Evolutionary conservation across 768 basidiomycete genomes (phyloP).

Genomic region (Russula virescens): DNA sequence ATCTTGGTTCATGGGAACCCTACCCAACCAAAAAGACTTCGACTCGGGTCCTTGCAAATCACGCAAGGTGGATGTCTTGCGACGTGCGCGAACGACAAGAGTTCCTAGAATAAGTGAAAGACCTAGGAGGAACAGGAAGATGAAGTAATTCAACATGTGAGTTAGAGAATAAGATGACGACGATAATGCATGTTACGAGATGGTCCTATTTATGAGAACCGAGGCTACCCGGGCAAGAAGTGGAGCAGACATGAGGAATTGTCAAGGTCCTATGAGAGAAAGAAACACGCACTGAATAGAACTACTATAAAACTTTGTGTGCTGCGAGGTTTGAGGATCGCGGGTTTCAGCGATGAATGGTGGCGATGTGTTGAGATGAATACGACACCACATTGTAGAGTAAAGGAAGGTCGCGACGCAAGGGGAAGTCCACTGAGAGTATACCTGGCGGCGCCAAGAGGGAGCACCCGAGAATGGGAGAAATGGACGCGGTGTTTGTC

Average conservation of each 20-base stretch:
- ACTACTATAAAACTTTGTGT: background rate
- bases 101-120: background rate
- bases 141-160: background rate
- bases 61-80: background rate
- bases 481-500: no score
- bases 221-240: background rate
- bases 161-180: background rate
- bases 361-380: background rate
- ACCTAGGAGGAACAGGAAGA: background rate
- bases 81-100: background rate
- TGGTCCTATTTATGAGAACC: background rate
- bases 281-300: background rate
- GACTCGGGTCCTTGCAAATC: conserved; percentile 11
- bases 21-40: conserved; percentile 14
- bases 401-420: background rate
- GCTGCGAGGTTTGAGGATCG: background rate
- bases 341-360: background rate
- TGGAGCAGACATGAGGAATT: background rate
- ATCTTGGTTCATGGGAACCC: background rate
- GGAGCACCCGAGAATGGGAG: no score
- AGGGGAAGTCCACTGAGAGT: background rate
- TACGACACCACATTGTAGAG: background rate
- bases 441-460: no score
- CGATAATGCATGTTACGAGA: background rate
- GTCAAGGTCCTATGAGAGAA: background rate